Conservation (phyloP, 2,329 filamentous ascomycete species). For the Ophiognomonia clavigignenti-juglandacearum region DNA sequence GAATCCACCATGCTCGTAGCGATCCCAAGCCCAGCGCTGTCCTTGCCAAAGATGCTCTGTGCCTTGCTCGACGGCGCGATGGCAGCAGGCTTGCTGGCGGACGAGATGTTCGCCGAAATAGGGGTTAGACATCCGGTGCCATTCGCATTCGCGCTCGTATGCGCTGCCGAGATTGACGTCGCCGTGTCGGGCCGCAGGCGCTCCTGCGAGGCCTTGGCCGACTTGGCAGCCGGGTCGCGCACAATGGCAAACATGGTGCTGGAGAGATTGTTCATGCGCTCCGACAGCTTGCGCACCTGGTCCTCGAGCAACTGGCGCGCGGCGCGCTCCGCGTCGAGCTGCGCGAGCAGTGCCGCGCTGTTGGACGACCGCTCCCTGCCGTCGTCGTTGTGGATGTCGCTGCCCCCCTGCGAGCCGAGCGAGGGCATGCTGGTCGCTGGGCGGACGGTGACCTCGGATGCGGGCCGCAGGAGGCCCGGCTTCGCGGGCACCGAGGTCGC, state of each 20-base stretch:
- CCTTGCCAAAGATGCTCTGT: slow-evolving; percentile 28
- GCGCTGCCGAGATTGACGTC: slow-evolving; percentile 18
- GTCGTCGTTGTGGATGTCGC: slow-evolving; percentile 21
- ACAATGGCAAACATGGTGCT: slow-evolving; percentile 34
- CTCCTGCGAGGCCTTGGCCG: slow-evolving; percentile 27
- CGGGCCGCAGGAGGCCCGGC: slow-evolving; percentile 28
- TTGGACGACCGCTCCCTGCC: slow-evolving; percentile 34
- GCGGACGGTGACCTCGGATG: slow-evolving; percentile 43
- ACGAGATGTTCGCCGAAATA: slow-evolving; percentile 6
- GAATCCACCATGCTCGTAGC: slow-evolving; percentile 10
- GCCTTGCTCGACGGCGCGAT: slow-evolving; percentile 18
- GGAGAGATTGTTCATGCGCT: slow-evolving; percentile 43
- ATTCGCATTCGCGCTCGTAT: too few species aligned
- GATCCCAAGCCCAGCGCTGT: slow-evolving; percentile 25
- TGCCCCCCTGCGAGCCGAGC: slow-evolving; percentile 20
- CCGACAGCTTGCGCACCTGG: slow-evolving; percentile 49
- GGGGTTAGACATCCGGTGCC: slow-evolving; percentile 12
- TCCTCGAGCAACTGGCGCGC: slow-evolving; percentile 51
- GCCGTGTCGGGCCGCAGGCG: slow-evolving; percentile 19
- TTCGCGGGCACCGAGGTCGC: slow-evolving; percentile 17
- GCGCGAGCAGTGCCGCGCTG: slow-evolving; percentile 43
- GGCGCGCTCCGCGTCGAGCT: slow-evolving; percentile 53
- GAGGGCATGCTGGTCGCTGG: slow-evolving; percentile 40
- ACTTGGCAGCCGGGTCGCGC: slow-evolving; percentile 30
- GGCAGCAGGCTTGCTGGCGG: too few species aligned